Percentiles rank a stretch among this genome's conserved stretches.
These are phyloP conservation scores for Xylaria sp. DNA, from an alignment of 2,329 filamentous ascomycete genomes.

Conservation along the genomic window DNA sequence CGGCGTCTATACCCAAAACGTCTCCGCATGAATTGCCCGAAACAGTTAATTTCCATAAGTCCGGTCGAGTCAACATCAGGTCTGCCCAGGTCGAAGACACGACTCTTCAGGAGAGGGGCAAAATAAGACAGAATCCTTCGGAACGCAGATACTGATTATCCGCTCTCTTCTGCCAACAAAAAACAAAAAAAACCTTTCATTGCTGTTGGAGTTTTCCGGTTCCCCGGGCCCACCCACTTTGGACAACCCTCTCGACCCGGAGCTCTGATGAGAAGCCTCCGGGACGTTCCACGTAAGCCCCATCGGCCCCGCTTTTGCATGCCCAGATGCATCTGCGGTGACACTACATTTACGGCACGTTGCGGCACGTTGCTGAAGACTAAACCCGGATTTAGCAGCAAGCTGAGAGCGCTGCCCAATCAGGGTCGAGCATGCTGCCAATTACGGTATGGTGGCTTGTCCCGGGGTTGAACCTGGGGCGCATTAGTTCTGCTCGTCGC, in stretches of 20 bases:
- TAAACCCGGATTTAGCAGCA: slow-evolving; percentile 19
- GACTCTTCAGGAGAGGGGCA: not conserved
- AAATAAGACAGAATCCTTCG: not conserved
- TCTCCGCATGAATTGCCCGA: slow-evolving; percentile 20
- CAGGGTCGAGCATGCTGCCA: slow-evolving; percentile 1
- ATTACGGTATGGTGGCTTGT: slow-evolving; percentile 14
- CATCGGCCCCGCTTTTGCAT: slow-evolving; percentile 24
- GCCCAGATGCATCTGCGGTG: not conserved
- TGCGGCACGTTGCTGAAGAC: not conserved
- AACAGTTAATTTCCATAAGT: slow-evolving; percentile 18
- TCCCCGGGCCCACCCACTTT: slow-evolving; percentile 10
- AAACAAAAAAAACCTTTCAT: too few species aligned
- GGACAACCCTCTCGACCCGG: slow-evolving; percentile 10
- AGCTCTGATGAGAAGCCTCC: slow-evolving; percentile 17
- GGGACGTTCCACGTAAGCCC: slow-evolving; percentile 9
- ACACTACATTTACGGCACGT: not conserved
- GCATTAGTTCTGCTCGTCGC: slow-evolving; percentile 16
- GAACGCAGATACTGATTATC: slow-evolving; percentile 3
- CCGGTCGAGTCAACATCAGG: not conserved
- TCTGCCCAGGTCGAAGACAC: not conserved
- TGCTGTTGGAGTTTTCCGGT: slow-evolving; percentile 18
- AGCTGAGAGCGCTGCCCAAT: slow-evolving; percentile 25
- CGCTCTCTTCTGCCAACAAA: slow-evolving; percentile 3
- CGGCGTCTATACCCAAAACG: slow-evolving; percentile 5
- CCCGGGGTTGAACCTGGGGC: slow-evolving; percentile 1